phyloP scores from a whole-genome alignment of 2,329 filamentous ascomycete species.

The Coniochaeta prunicola region DNA sequence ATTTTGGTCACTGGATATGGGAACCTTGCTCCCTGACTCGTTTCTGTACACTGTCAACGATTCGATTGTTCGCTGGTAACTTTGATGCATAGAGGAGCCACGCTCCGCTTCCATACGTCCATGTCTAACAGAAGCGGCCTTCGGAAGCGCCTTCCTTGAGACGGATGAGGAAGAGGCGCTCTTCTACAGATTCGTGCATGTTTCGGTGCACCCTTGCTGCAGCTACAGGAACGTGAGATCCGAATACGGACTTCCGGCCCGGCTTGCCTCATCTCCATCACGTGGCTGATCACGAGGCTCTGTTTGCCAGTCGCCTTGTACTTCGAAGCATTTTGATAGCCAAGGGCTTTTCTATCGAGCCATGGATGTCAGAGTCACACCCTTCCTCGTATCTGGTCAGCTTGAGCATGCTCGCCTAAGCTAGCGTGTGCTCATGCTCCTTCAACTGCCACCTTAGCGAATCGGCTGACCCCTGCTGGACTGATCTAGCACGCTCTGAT shows the following conservation, averaged over 20 bases:
- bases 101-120: not conserved
- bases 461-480: not conserved
- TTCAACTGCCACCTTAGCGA: not conserved
- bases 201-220: not conserved
- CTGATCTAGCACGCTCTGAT: not conserved
- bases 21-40: not conserved
- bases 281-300: not conserved
- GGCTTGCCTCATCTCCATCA: not conserved
- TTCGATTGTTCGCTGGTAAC: not conserved
- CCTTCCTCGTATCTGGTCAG: not conserved
- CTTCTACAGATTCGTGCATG: not conserved
- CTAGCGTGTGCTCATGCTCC: not conserved
- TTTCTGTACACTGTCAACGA: not conserved
- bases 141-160: not conserved
- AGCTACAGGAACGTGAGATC: not conserved
- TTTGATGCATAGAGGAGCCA: not conserved
- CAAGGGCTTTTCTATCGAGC: not conserved
- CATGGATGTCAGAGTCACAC: not conserved
- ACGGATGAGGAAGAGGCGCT: not conserved
- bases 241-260: not conserved
- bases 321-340: not conserved
- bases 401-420: not conserved
- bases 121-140: not conserved
- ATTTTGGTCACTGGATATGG: not conserved
- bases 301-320: not conserved